Conservation (phyloP, 1,284 basidiomycete genomes). For the Cryptococcus amylolentus region DNA sequence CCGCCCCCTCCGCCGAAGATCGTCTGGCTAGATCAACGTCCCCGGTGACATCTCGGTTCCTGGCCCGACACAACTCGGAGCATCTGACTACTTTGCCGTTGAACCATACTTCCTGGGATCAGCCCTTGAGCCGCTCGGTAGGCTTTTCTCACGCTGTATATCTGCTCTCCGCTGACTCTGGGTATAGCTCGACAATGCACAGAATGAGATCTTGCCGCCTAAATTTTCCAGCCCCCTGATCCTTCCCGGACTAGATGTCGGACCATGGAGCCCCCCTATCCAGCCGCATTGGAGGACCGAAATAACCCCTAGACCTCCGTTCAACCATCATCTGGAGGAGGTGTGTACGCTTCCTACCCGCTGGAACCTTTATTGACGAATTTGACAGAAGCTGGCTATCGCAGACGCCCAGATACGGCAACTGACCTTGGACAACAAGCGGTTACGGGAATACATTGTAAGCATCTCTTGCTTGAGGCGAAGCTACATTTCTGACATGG, state of each 20-base stretch:
- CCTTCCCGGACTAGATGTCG: constrained; percentile 16
- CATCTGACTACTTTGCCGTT: too few relatives aligned
- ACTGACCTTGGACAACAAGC: constrained; percentile 31
- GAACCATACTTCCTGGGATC: too few relatives aligned
- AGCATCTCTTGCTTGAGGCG: not conserved
- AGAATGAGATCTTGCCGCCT: not conserved
- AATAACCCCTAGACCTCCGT: not conserved
- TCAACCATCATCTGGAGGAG: constrained; percentile 14
- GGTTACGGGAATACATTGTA: constrained; percentile 18
- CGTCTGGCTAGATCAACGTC: too few relatives aligned
- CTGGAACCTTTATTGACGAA: not conserved
- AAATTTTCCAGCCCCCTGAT: constrained; percentile 13
- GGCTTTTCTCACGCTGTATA: too few relatives aligned
- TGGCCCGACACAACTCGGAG: too few relatives aligned
- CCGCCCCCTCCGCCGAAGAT: too few relatives aligned
- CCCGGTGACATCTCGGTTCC: too few relatives aligned
- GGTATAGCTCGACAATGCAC: not conserved
- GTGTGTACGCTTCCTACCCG: constrained; percentile 8
- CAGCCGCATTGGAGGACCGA: not conserved
- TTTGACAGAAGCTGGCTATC: constrained; percentile 16
- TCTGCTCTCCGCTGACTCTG: too few relatives aligned
- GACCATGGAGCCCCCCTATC: constrained; percentile 27
- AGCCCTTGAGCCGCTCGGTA: too few relatives aligned
- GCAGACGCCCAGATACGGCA: constrained; percentile 22
- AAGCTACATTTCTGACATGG: not conserved